Base-by-base conservation (phyloP, 345 rosid genomes). In the Triadica sebifera region DNA sequence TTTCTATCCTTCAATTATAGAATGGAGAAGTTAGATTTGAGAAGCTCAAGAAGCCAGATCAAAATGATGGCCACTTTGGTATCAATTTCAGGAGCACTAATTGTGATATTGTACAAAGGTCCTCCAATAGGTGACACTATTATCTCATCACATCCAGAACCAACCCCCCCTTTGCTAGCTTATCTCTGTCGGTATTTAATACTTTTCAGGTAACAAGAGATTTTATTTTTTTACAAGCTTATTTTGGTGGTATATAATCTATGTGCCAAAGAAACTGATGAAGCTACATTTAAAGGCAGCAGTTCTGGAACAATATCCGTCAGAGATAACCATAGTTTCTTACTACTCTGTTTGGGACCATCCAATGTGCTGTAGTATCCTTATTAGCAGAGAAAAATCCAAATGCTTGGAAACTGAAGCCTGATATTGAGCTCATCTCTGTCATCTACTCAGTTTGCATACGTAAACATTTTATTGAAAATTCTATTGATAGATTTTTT, bases 11-110 rank as follows among this genome's bases (percentile, higher is more conserved):
- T 22, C 4, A 19, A 57, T 62, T 69, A 37, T 73, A 89, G 90
- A 83, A 82, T 89, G 86, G 90, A 89, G 71, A 87, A 79, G 78
- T 24, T 87, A 51, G 74, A 87, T 75, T 72, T 85, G 67, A 75
- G 74, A 71, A 81, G 84, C 72, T 76, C 60, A 43, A 83, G 53
- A 73, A 65, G 89, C 77, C 87, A 77, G 77, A 72, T 89, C 61
- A 87, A 89, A 72, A 64, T 84, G 9, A 6, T 81, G 46, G 83
- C 86, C 61, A 81, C 92, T 3, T 1, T 84, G 68, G 78, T 87
- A 12, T 74, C 86, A 25, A 78, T 86, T 70, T 78, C 56, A 5
- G 92, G 92, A 70, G 89, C 92, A 39, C 34, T 86, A 20, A 68
- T 78, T 17, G 77, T 84, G 43, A 87, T 71, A 43, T 66, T 89